Percentiles rank a stretch among this genome's conserved stretches.
phyloP scores from a whole-genome alignment of 345 rosid species.

The Isatis tinctoria region DNA sequence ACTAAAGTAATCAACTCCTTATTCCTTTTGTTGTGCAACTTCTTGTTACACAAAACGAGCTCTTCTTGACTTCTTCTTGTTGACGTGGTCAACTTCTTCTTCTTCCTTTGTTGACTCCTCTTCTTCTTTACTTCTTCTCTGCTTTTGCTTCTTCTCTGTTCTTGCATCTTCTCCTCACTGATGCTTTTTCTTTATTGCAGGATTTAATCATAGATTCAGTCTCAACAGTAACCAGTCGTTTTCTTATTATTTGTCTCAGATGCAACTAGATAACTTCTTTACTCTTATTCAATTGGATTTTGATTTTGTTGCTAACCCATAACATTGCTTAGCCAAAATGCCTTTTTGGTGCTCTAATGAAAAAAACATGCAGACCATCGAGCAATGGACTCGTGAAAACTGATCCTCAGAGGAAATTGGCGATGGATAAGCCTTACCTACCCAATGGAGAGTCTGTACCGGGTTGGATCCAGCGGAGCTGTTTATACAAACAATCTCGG shows the following conservation, averaged over 20 bases:
- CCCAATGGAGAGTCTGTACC: constrained; percentile 34
- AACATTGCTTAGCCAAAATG: not conserved
- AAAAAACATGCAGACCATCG: constrained; percentile 32
- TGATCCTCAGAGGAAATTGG: constrained; percentile 43
- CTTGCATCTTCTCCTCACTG: too few relatives aligned
- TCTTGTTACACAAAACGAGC: too few relatives aligned
- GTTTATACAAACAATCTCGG: constrained; percentile 13
- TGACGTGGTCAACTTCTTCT: too few relatives aligned
- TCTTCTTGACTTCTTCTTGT: too few relatives aligned
- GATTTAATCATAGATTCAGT: too few relatives aligned
- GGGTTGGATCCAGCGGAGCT: constrained; percentile 32
- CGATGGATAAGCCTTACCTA: constrained; percentile 37
- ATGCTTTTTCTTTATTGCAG: too few relatives aligned
- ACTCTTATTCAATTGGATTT: not conserved
- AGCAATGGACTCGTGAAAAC: constrained; percentile 10
- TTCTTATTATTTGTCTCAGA: constrained; percentile 50
- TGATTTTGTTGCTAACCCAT: too few relatives aligned
- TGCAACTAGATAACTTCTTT: constrained; percentile 36
- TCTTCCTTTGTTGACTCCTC: too few relatives aligned
- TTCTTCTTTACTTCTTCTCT: too few relatives aligned
- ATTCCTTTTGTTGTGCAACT: too few relatives aligned
- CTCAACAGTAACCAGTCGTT: constrained; percentile 30
- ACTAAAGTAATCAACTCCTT: too few relatives aligned
- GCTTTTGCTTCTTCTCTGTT: too few relatives aligned
- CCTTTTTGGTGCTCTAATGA: not conserved